These are phyloP conservation scores for Pseudozyma pruni DNA, from an alignment of 1,284 basidiomycete genomes.

Conservation along the genomic window DNA sequence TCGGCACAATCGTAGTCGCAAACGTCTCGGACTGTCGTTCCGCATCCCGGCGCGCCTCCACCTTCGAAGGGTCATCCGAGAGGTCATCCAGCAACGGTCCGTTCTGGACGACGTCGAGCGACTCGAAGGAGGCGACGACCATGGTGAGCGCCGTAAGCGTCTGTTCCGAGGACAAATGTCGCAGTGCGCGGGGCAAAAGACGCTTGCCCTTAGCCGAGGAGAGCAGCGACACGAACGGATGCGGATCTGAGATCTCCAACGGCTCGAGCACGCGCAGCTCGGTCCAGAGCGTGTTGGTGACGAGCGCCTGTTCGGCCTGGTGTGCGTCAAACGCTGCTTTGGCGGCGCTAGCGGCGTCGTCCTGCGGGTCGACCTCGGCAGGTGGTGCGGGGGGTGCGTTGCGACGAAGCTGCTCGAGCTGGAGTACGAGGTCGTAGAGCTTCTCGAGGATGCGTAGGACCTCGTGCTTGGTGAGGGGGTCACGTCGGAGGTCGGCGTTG, in stretches of 20 bases:
- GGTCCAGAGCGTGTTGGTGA: conserved; percentile 75
- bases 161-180: conserved; percentile 83
- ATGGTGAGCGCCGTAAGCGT: conserved; percentile 89
- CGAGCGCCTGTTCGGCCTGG: conserved; percentile 43
- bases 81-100: conserved; percentile 40
- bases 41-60: conserved; percentile 72
- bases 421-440: conserved; percentile 84
- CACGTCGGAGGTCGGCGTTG: conserved; percentile 69
- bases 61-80: conserved; percentile 22
- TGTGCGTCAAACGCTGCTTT: conserved; percentile 33
- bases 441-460: conserved; percentile 83
- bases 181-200: conserved; percentile 85
- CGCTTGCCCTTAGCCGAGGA: conserved; percentile 91
- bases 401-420: conserved; percentile 85
- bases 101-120: conserved; percentile 75
- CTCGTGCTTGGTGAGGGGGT: conserved; percentile 79
- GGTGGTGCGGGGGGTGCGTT: conserved; percentile 74
- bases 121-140: conserved; percentile 90
- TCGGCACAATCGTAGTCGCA: conserved; percentile 84
- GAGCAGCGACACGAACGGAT: conserved; percentile 94
- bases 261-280: conserved; percentile 87
- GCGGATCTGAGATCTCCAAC: conserved; percentile 92
- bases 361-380: conserved; percentile 68
- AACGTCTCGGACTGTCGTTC: conserved; percentile 91
- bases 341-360: conserved; percentile 25